Base-by-base conservation (phyloP, 2,329 filamentous ascomycete genomes). In the Cercospora zeae-maydis region DNA sequence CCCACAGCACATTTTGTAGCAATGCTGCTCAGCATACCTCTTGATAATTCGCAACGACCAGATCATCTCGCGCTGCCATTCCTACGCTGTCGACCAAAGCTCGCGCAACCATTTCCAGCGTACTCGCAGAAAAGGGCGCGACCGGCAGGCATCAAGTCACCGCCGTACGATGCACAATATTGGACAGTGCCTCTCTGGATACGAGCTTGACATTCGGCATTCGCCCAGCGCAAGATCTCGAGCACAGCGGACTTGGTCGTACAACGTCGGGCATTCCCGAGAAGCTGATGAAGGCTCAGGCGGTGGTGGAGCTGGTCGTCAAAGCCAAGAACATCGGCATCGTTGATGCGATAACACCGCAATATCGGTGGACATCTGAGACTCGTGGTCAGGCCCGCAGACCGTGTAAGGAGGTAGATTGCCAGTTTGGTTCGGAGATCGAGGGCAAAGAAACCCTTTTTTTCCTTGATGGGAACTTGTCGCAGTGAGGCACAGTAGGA, bases 291-390 rank as follows among this genome's bases (percentile, higher is more conserved):
- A 56, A 56, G 21, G 52, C 57, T 5, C 52, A 61, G 31, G 39
- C 59, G n/a, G 27, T 57, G 34, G 37, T 61, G n/a, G 52, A 61
- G 19, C n/a, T 61, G 37, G 52, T 61, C 30, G 59, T 61, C 8
- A 49, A 37, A 30, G 59, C 59, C 27, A 61, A 61, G 31, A 52
- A 61, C 10, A 52, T 31, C 8, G 49, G 49, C 14, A 34, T 52
- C 14, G 33, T 27, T 52, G 49, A 52, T 19, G 27, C n/a, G 6
- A 33, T 16, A 30, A 19, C 49, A 4, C 2, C 11, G 31, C 8
- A 34, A 27, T 6, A 27, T 14, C 47, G 21, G 21, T 30, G 47
- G 47, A 30, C 27, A 34, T 52, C 14, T 52, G 27, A 52, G 4
- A 13, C 2, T 7, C 6, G 16, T 13, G 31, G n/a, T n/a, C n/a